Base-by-base conservation (phyloP, 2,329 filamentous ascomycete genomes). In the Lecanicillium sp. region DNA sequence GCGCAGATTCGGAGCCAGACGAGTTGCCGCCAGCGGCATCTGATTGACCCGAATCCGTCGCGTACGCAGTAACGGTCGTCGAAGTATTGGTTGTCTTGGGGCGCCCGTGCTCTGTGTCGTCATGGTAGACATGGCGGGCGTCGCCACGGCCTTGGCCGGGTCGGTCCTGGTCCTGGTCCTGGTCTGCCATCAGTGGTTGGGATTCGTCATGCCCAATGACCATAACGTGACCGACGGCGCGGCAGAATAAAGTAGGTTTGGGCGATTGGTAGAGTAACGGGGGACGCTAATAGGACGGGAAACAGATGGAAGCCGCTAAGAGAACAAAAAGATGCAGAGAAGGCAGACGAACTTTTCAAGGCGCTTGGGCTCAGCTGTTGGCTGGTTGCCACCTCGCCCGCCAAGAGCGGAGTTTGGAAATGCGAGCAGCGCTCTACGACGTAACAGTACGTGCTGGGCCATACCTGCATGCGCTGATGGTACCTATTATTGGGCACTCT, bases 151-250 rank as follows among this genome's bases (percentile, higher is more conserved):
- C 22, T 7, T 25, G 7, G 22, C 11, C 7, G 29, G 44, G 45
- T 39, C 42, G 41, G 27, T 49, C 43, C 41, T 47, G 44, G 38
- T 38, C 35, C 37, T 41, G 41, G 27, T 49, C 43, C 41, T 47
- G 44, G 38, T 38, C 35, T 16, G 41, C 46, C 47, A 53, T 48
- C 38, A 54, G 47, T 28, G 51, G 51, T 38, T 45, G 43, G 30
- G 42, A 46, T 44, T 54, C 51, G 40, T 42, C 41, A 20, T 31
- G 28, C 34, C 40, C 38, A 39, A 41, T 38, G 22, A 27, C 35
- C 48, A 49, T 48, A 19, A 20, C 43, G 46, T 9, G 22, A 11
- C 22, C 33, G 33, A 41, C 32, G 29, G 38, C 28, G 32, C 25
- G 19, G 14, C 18, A 19, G 13, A 9, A 25, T 25, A 25, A 25